Base-by-base conservation (phyloP, 78 protist species). In the Dictyostelium citrinum region DNA sequence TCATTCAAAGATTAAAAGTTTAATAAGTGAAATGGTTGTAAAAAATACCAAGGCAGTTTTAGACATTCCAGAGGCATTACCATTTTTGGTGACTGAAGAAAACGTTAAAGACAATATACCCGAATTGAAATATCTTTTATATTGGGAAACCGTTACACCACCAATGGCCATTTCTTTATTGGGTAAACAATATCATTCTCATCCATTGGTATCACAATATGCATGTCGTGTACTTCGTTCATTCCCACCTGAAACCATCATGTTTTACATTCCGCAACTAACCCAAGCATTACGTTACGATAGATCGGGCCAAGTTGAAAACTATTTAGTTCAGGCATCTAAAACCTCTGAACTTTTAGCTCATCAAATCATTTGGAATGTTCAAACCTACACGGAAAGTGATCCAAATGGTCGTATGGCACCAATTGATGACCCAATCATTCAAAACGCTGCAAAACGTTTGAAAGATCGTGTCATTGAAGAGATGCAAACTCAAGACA, bases 261-360 rank as follows among this genome's bases (percentile, higher is more conserved):
- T 98, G 90, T 98, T 97, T 58, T 98, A 90, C 84, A 82, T 97
- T 20, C 98, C 99, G 16, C 99, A 98, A 77, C 20, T 98, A 14
- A 95, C 96, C 20, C 99, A 98, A 83, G 82, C 95, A 5, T 70
- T 97, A 31, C 55, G 98, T 16, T 90, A 72, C 39, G 97, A 92
- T 33, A 17, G 35, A 20, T 67, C 79, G 0, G 97, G 97, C 10
- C 90, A 90, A 31, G 86, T 90, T 29, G 88, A 86, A 67, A 83
- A 90, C 7, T 90, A 67, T 67, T 81, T 93, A 8, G 97, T 95
- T 17, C 31, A 67, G 14, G 95, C 92, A 0, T 14, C 86, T 7
- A 71, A 83, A 74, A 72, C 76, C 6, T 83, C 86, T 9, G 96
- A 84, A 41, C 27, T 94, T 7, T 12, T 97, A 4, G 96, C 98